phyloP scores from a whole-genome alignment of 495 filamentous ascomycete species.

The Hapsidospora chrysogenum region DNA sequence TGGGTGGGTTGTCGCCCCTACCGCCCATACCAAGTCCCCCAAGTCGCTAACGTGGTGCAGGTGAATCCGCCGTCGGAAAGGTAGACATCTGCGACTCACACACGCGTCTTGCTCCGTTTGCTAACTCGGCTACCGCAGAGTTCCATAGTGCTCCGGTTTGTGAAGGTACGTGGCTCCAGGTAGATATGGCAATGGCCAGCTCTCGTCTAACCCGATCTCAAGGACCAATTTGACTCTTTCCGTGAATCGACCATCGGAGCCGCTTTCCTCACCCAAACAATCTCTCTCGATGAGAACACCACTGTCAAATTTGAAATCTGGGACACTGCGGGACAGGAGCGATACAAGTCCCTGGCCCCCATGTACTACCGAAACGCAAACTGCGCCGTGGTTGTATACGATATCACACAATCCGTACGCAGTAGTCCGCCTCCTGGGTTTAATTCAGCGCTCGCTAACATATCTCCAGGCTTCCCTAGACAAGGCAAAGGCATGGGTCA shows the following conservation, averaged over 20 bases:
- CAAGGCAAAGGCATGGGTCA: constrained; percentile 99
- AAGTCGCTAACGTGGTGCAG: too few relatives aligned
- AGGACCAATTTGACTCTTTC: constrained; percentile 99
- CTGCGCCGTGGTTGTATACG: constrained; percentile 97
- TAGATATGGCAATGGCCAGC: background rate
- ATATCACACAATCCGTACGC: constrained; percentile 94
- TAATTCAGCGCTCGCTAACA: constrained; percentile 2
- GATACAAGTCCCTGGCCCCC: constrained; percentile 94
- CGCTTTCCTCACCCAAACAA: constrained; percentile 96
- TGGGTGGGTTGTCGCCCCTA: too few relatives aligned
- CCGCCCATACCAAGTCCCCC: too few relatives aligned
- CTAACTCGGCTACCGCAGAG: too few relatives aligned
- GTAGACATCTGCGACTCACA: constrained; percentile 26
- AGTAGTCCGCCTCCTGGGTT: background rate
- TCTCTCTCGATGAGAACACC: constrained; percentile 89
- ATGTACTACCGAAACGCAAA: constrained; percentile 99
- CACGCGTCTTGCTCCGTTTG: too few relatives aligned
- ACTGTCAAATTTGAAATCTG: constrained; percentile 99
- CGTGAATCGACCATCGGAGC: constrained; percentile 98
- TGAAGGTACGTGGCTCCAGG: constrained; percentile 51
- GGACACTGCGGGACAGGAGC: constrained; percentile 96
- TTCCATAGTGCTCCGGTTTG: constrained; percentile 92
- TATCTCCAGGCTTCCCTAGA: constrained; percentile 67
- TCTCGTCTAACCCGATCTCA: background rate
- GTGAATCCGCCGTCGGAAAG: constrained; percentile 98